phyloP scores from a whole-genome alignment of 2,329 filamentous ascomycete genomes.

The Diplodia scrobiculata region DNA sequence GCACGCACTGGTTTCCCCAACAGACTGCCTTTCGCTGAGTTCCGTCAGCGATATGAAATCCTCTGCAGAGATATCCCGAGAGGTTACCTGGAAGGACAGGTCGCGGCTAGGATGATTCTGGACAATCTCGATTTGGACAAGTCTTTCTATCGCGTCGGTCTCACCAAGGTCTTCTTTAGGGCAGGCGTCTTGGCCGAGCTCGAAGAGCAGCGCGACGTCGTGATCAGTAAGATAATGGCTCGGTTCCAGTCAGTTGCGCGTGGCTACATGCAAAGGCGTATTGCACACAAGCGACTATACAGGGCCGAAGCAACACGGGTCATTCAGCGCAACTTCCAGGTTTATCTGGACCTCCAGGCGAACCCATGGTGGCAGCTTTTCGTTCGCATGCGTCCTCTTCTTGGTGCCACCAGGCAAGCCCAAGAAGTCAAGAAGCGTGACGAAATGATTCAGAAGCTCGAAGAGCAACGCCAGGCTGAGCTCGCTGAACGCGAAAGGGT shows the following conservation, averaged over 20 bases:
- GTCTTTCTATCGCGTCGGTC: constrained; percentile 84
- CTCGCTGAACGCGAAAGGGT: constrained; percentile 72
- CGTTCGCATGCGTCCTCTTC: constrained; percentile 88
- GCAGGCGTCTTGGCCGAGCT: constrained; percentile 93
- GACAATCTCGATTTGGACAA: constrained; percentile 84
- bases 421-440: constrained; percentile 94
- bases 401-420: constrained; percentile 88
- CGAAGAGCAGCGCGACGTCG: constrained; percentile 88
- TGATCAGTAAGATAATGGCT: constrained; percentile 92
- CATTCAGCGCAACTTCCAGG: constrained; percentile 90
- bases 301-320: constrained; percentile 92
- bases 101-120: constrained; percentile 80
- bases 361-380: constrained; percentile 98
- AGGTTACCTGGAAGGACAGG: constrained; percentile 87
- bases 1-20: constrained; percentile 97
- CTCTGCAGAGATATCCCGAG: constrained; percentile 84
- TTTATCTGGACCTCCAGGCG: constrained; percentile 84
- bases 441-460: constrained; percentile 85
- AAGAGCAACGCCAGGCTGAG: constrained; percentile 79
- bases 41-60: constrained; percentile 93
- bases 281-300: constrained; percentile 90
- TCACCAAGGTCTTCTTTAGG: constrained; percentile 98
- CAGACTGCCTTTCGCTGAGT: constrained; percentile 85
- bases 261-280: constrained; percentile 83
- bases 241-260: constrained; percentile 89